These are phyloP conservation scores for Dactylellina leptospora DNA, from an alignment of 2,329 filamentous ascomycete genomes.

Conservation along the genomic window DNA sequence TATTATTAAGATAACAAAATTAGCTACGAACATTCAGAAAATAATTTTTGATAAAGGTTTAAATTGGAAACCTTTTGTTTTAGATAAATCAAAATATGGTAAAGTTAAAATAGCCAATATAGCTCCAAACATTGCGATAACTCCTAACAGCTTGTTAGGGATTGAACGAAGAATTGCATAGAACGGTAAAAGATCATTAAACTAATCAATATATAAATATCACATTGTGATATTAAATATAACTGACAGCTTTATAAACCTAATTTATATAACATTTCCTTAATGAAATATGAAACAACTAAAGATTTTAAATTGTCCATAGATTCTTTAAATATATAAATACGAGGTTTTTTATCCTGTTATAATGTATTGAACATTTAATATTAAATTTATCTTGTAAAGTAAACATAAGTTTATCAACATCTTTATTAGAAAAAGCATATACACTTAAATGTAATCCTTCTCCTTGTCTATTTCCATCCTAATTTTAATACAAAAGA, in stretches of 20 bases:
- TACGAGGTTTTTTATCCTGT: constrained; percentile 24
- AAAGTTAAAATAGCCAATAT: constrained; percentile 25
- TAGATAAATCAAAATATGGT: constrained; percentile 25
- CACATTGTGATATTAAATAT: not conserved
- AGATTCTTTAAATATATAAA: constrained; percentile 29
- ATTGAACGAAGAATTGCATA: constrained; percentile 30
- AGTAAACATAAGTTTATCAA: constrained; percentile 19
- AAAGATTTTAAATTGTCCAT: constrained; percentile 14
- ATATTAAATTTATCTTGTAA: constrained; percentile 25
- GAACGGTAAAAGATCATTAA: constrained; percentile 9
- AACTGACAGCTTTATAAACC: constrained; percentile 15
- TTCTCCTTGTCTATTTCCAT: constrained; percentile 9
- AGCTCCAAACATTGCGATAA: constrained; percentile 25
- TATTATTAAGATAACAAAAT: constrained; percentile 20
- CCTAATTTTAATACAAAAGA: not conserved
- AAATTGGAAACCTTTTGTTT: constrained; percentile 18
- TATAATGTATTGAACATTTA: constrained; percentile 25
- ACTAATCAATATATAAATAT: constrained; percentile 3
- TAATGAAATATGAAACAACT: constrained; percentile 9
- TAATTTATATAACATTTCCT: constrained; percentile 27
- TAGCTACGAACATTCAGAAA: constrained; percentile 24
- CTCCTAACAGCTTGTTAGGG: constrained; percentile 24
- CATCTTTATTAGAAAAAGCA: constrained; percentile 14
- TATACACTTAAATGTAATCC: constrained; percentile 25
- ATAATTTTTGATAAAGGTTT: constrained; percentile 24